These are phyloP conservation scores for Colletotrichum acutatum DNA, from an alignment of 2,329 filamentous ascomycete species.

Conservation along the genomic window DNA sequence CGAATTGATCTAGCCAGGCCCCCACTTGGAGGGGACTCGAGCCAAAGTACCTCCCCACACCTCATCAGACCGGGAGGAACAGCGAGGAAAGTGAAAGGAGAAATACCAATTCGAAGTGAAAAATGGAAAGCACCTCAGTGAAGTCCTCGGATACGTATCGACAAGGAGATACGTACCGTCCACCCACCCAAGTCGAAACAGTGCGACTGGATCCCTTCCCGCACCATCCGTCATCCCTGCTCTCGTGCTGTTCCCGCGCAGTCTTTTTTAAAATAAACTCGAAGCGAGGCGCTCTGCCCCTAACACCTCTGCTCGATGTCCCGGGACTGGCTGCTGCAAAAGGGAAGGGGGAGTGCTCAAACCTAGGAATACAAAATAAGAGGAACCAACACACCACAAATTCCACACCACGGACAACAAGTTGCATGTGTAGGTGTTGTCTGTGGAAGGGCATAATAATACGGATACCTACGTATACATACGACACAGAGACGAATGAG, in stretches of 20 bases:
- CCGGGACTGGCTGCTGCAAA: slow-evolving; percentile 1
- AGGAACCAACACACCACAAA: background rate
- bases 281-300: slow-evolving; percentile 18
- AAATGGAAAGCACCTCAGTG: too few species aligned
- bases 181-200: background rate
- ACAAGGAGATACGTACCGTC: background rate
- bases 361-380: background rate
- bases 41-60: background rate
- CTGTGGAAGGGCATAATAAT: background rate
- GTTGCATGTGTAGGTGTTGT: background rate
- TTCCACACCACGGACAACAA: too few species aligned
- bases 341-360: background rate
- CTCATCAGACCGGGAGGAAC: background rate
- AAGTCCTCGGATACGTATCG: slow-evolving; percentile 16
- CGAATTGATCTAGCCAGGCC: background rate
- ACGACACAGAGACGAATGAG: too few species aligned
- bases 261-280: slow-evolving; percentile 33
- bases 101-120: too few species aligned
- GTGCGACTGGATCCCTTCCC: background rate
- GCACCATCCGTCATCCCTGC: slow-evolving; percentile 17
- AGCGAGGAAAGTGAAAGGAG: background rate
- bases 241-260: slow-evolving; percentile 8
- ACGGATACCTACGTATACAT: too few species aligned
- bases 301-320: slow-evolving; percentile 3
- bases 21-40: background rate